A percentile compares a stretch with the other conserved stretches of the same genome.
Evolutionary conservation across 805 yeast genomes (phyloP).

Genomic region (Yarrowia phangngaensis): DNA sequence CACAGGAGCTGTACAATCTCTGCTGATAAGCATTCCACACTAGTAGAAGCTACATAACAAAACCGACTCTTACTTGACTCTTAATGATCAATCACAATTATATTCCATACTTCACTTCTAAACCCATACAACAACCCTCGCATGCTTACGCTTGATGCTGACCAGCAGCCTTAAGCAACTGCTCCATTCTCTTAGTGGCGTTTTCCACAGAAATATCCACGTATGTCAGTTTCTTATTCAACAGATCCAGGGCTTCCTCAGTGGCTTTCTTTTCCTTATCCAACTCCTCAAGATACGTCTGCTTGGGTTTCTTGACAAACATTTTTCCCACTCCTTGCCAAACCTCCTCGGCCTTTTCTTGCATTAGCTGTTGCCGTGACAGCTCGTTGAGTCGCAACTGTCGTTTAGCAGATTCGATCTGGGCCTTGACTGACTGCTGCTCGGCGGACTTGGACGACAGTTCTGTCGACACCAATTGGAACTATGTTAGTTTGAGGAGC

Average conservation of each 20-base stretch:
- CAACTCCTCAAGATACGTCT: conserved; percentile 49
- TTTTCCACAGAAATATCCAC: conserved; percentile 73
- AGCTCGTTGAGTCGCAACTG: conserved; percentile 52
- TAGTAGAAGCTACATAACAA: too few relatives aligned
- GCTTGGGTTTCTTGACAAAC: conserved; percentile 43
- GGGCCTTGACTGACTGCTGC: conserved; percentile 52
- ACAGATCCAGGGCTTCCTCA: conserved; percentile 55
- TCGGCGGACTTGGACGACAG: conserved; percentile 39
- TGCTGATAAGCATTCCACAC: too few relatives aligned
- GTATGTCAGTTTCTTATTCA: conserved; percentile 67
- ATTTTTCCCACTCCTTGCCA: conserved; percentile 88
- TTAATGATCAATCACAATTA: too few relatives aligned
- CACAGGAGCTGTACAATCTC: too few relatives aligned
- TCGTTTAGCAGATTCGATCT: conserved; percentile 48
- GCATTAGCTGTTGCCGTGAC: conserved; percentile 55
- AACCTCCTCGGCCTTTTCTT: conserved; percentile 46
- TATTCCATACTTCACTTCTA: conserved; percentile 3
- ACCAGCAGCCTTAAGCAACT: conserved; percentile 30
- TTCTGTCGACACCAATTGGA: conserved; percentile 17
- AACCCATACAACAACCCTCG: neutral
- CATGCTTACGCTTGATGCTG: neutral
- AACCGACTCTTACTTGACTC: too few relatives aligned
- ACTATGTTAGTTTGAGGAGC: conserved; percentile 7
- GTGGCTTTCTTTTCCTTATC: conserved; percentile 51
- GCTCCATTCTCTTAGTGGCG: conserved; percentile 60